Conservation (phyloP, 2,329 filamentous ascomycete genomes). For the Fusarium drepaniforme region DNA sequence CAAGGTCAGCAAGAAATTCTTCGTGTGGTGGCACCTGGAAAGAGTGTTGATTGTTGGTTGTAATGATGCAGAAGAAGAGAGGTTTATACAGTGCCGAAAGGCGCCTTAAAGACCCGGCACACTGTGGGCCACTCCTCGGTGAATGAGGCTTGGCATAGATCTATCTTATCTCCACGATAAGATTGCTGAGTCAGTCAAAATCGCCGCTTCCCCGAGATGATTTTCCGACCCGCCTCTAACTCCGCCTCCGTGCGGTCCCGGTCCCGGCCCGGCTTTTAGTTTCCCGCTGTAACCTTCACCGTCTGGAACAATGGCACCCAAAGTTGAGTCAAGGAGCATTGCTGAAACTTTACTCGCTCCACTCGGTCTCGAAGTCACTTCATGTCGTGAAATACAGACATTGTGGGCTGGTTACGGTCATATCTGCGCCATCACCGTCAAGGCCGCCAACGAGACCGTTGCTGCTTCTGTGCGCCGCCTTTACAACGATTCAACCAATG, state of each 20-base stretch:
- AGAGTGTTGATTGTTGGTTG: too few species aligned
- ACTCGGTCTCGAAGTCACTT: slow-evolving; percentile 55
- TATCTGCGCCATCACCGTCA: slow-evolving; percentile 67
- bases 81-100: too few species aligned
- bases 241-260: background rate
- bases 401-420: slow-evolving; percentile 67
- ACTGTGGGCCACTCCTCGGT: background rate
- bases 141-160: background rate
- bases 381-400: slow-evolving; percentile 54
- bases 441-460: slow-evolving; percentile 42
- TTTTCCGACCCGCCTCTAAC: slow-evolving; percentile 25
- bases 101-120: too few species aligned
- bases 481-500: slow-evolving; percentile 8
- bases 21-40: background rate
- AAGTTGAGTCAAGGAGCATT: slow-evolving; percentile 40
- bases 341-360: slow-evolving; percentile 56
- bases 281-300: background rate
- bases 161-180: background rate
- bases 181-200: background rate
- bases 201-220: slow-evolving; percentile 12
- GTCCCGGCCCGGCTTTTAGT: background rate
- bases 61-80: too few species aligned
- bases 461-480: slow-evolving; percentile 18
- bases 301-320: slow-evolving; percentile 11
- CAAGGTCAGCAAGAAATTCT: background rate